Percentiles rank a stretch among this genome's conserved stretches.
Evolutionary conservation across 768 basidiomycete species (phyloP).

Genomic region (Suillus ampliporus): DNA sequence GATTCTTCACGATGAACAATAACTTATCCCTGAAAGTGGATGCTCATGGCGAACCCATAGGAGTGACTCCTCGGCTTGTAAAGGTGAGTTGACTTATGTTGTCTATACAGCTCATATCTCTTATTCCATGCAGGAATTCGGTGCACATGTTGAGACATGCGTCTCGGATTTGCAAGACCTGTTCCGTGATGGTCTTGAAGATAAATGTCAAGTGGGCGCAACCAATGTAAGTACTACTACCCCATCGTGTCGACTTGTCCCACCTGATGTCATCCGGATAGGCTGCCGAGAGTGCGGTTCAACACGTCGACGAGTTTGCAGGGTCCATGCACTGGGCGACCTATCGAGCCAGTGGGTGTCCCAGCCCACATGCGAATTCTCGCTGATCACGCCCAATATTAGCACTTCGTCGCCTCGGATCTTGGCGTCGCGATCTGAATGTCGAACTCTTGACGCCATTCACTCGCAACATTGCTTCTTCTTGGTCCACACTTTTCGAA

Average conservation of each 20-base stretch:
- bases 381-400: conserved; percentile 23
- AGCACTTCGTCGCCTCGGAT: conserved; percentile 59
- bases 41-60: conserved; percentile 45
- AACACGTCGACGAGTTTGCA: conserved; percentile 55
- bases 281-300: conserved; percentile 51
- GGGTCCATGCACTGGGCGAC: conserved; percentile 64
- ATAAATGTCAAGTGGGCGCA: conserved; percentile 60
- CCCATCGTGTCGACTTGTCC: background rate
- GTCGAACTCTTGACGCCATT: conserved; percentile 62
- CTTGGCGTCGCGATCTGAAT: conserved; percentile 64
- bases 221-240: conserved; percentile 27
- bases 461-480: conserved; percentile 60
- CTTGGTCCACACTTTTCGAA: conserved; percentile 67
- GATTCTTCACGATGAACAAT: conserved; percentile 21
- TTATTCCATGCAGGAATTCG: conserved; percentile 48
- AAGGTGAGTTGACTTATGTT: conserved; percentile 35
- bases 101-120: background rate
- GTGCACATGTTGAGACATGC: conserved; percentile 47
- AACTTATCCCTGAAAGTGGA: conserved; percentile 47
- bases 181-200: conserved; percentile 62
- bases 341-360: conserved; percentile 57
- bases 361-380: background rate
- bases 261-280: conserved; percentile 12
- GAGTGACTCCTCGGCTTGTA: conserved; percentile 52
- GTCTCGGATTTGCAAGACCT: conserved; percentile 52